A percentile compares a stretch with the other conserved stretches of the same genome.
phyloP scores from a whole-genome alignment of 2,329 filamentous ascomycete species.

The Phaeosphaeriaceae sp. region DNA sequence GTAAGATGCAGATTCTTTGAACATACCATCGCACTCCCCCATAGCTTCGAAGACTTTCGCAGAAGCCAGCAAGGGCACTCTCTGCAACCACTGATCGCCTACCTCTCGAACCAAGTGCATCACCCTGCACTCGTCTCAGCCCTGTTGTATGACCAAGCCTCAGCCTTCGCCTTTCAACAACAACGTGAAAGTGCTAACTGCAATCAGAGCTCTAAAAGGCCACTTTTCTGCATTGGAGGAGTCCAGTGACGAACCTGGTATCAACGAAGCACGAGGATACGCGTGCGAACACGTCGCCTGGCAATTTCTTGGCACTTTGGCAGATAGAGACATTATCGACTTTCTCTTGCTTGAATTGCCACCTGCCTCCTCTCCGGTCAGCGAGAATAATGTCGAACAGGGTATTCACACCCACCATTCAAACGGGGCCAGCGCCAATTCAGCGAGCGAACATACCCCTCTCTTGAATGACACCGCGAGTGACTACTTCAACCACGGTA shows the following conservation, averaged over 20 bases:
- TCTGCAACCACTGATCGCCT: conserved; percentile 67
- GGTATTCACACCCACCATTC: conserved; percentile 5
- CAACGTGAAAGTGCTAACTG: conserved; percentile 17
- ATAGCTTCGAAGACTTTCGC: conserved; percentile 75
- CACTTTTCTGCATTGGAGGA: conserved; percentile 70
- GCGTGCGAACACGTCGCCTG: conserved; percentile 84
- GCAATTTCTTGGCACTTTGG: conserved; percentile 74
- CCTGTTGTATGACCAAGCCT: conserved; percentile 64
- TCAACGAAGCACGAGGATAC: conserved; percentile 72
- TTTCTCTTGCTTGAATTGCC: conserved; percentile 77
- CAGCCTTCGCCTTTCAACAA: background rate
- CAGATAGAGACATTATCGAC: conserved; percentile 75
- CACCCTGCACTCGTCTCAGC: conserved; percentile 76
- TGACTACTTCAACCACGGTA: conserved; percentile 33
- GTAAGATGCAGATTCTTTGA: conserved; percentile 48
- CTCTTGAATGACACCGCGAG: conserved; percentile 26
- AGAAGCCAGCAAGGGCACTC: conserved; percentile 66
- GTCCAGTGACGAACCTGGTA: conserved; percentile 64
- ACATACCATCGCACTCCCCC: conserved; percentile 67
- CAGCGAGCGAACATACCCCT: conserved; percentile 31
- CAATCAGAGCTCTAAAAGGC: conserved; percentile 71
- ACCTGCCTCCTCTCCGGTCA: conserved; percentile 20
- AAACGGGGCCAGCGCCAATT: conserved; percentile 17
- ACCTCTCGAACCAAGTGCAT: conserved; percentile 67
- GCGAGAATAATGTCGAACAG: conserved; percentile 16